Conservation (phyloP, 1,284 basidiomycete genomes). For the Cutaneotrichosporon spelunceum region DNA sequence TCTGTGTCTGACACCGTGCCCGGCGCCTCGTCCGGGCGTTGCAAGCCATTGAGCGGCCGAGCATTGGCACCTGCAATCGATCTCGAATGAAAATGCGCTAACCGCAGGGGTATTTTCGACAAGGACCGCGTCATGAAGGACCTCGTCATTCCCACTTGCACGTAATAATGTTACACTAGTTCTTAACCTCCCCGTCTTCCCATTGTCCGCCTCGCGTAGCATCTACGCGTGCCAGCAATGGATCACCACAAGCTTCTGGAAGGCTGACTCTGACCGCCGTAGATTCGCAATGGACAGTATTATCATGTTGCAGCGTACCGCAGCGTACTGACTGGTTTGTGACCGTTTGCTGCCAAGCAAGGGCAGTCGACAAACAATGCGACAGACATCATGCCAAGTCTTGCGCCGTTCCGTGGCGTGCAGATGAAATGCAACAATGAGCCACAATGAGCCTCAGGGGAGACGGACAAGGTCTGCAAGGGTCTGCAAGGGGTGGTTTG, state of each 20-base stretch:
- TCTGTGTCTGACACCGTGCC: no score
- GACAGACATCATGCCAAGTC: no score
- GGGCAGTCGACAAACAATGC: no score
- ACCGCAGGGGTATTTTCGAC: slow-evolving; percentile 58
- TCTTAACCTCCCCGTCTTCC: neutral
- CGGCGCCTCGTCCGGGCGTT: no score
- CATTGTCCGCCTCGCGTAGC: neutral
- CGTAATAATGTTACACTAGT: slow-evolving; percentile 1
- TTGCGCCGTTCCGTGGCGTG: no score
- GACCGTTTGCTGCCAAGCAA: no score
- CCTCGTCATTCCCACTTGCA: slow-evolving; percentile 53
- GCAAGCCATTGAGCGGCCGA: neutral
- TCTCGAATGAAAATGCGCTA: neutral
- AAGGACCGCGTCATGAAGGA: slow-evolving; percentile 54
- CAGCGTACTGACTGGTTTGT: no score
- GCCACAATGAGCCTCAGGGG: no score
- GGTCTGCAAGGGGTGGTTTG: no score
- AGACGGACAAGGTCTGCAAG: no score
- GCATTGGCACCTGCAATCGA: neutral
- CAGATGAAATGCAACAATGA: no score
- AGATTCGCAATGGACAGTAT: slow-evolving; percentile 4
- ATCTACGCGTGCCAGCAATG: neutral
- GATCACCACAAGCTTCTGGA: neutral
- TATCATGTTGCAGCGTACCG: neutral
- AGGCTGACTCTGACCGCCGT: slow-evolving; percentile 6